phyloP scores from a whole-genome alignment of 768 basidiomycete species.

The Boletus subcaerulescens region DNA sequence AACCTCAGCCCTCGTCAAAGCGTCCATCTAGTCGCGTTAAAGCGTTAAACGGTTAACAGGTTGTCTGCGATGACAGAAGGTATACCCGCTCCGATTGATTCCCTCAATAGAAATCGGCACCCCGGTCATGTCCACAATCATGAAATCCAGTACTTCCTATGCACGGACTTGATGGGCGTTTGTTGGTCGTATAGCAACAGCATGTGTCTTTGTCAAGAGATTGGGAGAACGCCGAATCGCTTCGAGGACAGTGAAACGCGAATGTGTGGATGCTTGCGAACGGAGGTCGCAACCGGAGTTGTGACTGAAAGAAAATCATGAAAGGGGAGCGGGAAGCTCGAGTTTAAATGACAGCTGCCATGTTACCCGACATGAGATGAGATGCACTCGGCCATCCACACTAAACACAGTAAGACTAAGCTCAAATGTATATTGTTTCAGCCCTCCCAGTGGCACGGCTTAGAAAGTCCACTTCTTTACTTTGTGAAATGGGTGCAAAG shows the following conservation, averaged over 20 bases:
- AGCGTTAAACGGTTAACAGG: slow-evolving; percentile 1
- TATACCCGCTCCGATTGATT: background rate
- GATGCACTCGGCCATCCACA: background rate
- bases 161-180: background rate
- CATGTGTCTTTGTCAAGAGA: background rate
- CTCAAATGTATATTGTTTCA: too few species aligned
- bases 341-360: background rate
- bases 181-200: slow-evolving; percentile 4
- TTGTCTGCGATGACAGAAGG: background rate
- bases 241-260: background rate
- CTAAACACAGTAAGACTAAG: background rate
- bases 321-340: background rate
- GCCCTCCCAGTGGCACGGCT: too few species aligned
- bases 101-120: background rate
- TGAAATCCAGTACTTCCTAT: background rate
- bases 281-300: background rate
- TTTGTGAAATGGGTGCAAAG: too few species aligned
- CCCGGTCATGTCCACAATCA: slow-evolving; percentile 11
- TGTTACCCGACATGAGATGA: slow-evolving; percentile 4
- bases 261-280: background rate
- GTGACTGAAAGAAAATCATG: slow-evolving; percentile 4
- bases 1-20: slow-evolving; percentile 16
- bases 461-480: too few species aligned
- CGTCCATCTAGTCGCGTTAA: slow-evolving; percentile 1
- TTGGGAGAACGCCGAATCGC: background rate